Conservation (phyloP, 805 yeast species). For the Candida dajiaensis region DNA sequence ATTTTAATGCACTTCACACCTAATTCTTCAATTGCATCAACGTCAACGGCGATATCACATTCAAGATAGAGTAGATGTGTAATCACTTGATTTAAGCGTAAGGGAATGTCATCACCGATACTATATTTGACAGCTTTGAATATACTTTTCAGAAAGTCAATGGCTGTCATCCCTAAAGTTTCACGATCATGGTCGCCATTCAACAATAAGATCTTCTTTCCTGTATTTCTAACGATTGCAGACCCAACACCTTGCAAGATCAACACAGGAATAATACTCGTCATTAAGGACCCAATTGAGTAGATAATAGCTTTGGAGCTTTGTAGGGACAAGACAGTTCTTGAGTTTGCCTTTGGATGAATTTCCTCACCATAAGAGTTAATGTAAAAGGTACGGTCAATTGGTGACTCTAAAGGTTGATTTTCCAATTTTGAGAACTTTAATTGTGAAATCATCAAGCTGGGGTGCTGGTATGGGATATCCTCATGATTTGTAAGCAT, state of each 20-base stretch:
- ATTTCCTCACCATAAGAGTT: conserved; percentile 87
- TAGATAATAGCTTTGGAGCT: conserved; percentile 54
- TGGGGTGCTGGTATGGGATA: conserved; percentile 74
- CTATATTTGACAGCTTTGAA: conserved; percentile 53
- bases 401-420: conserved; percentile 67
- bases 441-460: conserved; percentile 64
- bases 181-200: conserved; percentile 80
- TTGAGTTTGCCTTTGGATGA: conserved; percentile 62
- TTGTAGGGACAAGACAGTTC: conserved; percentile 48
- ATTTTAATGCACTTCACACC: conserved; percentile 47
- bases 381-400: conserved; percentile 67
- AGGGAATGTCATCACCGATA: conserved; percentile 7
- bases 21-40: conserved; percentile 28
- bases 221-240: conserved; percentile 37
- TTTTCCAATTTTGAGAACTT: conserved; percentile 57
- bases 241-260: conserved; percentile 68
- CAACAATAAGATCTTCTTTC: conserved; percentile 53
- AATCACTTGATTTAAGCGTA: conserved; percentile 40
- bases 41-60: conserved; percentile 47
- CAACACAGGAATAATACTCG: conserved; percentile 77
- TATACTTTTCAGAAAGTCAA: conserved; percentile 51
- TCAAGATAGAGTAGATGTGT: conserved; percentile 59
- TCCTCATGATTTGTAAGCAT: conserved; percentile 35
- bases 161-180: conserved; percentile 60
- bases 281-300: conserved; percentile 85